Conservation (phyloP, 768 basidiomycete species). For the Russula lepida region DNA sequence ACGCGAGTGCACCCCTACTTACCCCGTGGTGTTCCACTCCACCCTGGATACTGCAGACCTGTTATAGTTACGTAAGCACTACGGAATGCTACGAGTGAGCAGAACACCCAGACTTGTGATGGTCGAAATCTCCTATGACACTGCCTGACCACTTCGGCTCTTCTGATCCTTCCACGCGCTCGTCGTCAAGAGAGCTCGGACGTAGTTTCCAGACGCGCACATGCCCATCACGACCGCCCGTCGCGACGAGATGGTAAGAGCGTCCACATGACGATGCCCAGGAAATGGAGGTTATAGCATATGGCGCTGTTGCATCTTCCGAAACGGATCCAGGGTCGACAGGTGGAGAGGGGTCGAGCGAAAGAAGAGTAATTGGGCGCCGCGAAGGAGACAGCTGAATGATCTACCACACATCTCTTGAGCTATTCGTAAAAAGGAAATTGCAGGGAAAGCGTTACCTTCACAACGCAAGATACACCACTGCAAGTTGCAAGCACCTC, state of each 20-base stretch:
- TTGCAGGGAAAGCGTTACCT: conserved; percentile 38
- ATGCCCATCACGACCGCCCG: conserved; percentile 78
- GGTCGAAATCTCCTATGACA: conserved; percentile 79
- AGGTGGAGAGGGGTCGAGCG: conserved; percentile 45
- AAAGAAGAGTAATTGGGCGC: conserved; percentile 55
- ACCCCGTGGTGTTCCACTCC: conserved; percentile 93
- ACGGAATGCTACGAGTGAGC: neutral
- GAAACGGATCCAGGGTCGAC: conserved; percentile 25
- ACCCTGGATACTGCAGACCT: conserved; percentile 76
- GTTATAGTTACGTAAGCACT: neutral
- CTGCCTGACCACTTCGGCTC: conserved; percentile 65
- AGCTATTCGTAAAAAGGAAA: neutral
- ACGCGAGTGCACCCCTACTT: conserved; percentile 17
- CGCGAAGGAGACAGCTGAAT: conserved; percentile 64
- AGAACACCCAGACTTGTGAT: conserved; percentile 52
- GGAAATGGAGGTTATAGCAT: conserved; percentile 71
- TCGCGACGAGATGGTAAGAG: conserved; percentile 90
- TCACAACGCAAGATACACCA: conserved; percentile 65
- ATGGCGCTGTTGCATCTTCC: conserved; percentile 35
- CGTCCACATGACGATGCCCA: conserved; percentile 96
- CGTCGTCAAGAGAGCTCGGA: conserved; percentile 39
- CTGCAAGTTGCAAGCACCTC: conserved; percentile 74
- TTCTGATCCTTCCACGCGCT: conserved; percentile 32
- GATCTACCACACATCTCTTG: conserved; percentile 38
- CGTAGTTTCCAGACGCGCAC: conserved; percentile 86